phyloP scores from a whole-genome alignment of 371 early-diverging fungal genomes.

The Gilbertella persicaria region DNA sequence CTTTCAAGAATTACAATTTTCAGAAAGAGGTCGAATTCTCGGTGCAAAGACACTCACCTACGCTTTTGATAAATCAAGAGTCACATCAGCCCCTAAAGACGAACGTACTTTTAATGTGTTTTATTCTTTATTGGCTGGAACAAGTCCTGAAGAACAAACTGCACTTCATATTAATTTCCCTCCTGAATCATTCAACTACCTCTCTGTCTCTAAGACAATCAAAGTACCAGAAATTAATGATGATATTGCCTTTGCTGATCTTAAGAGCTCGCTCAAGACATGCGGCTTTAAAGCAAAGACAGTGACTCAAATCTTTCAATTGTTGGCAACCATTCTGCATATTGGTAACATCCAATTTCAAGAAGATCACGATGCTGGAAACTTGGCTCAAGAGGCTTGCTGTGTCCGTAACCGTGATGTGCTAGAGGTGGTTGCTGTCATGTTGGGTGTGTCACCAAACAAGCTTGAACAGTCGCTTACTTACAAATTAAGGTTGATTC shows the following conservation, averaged over 20 bases:
- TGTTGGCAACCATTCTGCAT: constrained; percentile 73
- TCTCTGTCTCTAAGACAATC: constrained; percentile 45
- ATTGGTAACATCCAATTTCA: constrained; percentile 73
- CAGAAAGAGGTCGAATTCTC: constrained; percentile 72
- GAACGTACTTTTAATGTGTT: constrained; percentile 86
- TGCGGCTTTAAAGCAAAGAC: constrained; percentile 74
- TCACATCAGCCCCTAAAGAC: constrained; percentile 56
- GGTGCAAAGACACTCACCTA: constrained; percentile 83
- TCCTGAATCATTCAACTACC: constrained; percentile 52
- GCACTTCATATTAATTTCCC: constrained; percentile 57
- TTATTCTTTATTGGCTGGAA: constrained; percentile 73
- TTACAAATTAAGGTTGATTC: constrained; percentile 57
- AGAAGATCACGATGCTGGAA: constrained; percentile 50
- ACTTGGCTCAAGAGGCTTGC: constrained; percentile 49
- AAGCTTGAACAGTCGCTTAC: constrained; percentile 65
- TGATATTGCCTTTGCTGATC: constrained; percentile 48
- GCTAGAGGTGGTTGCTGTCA: constrained; percentile 70
- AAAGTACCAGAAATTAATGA: constrained; percentile 37
- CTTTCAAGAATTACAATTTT: constrained; percentile 84
- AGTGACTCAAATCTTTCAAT: constrained; percentile 68
- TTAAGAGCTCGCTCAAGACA: constrained; percentile 68
- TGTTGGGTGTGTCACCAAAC: constrained; percentile 70
- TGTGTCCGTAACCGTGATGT: constrained; percentile 57
- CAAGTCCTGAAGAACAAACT: constrained; percentile 55
- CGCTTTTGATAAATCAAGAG: constrained; percentile 78